Evolutionary conservation across 2,329 filamentous ascomycete species (phyloP), one percentile per base, ranked within the genome.

Genomic region (Pyrenochaeta sp.): DNA sequence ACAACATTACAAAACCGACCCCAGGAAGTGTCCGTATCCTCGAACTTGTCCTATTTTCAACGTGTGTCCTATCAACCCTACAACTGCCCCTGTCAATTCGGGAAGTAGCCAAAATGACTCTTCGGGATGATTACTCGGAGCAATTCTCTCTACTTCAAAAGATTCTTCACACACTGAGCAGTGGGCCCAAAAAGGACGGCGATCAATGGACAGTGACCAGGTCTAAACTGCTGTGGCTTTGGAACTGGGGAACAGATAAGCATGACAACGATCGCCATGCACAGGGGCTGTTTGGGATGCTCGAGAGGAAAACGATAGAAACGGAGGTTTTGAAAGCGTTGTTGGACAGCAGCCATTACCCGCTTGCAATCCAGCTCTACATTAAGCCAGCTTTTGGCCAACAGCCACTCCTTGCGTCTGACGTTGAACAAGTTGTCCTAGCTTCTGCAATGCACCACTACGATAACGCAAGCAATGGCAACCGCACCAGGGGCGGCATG

Each of bases 391-490:
- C 82, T 21, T 76, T 79, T 0, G 68, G 76, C 1, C 78, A 84
- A 15, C 74, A 71, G 3, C 82, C 83, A 4, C 77, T 91, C 2
- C 66, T 81, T 2, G 66, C 71, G 2, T 73, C 81, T 2, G 71
- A 81, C 6, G 75, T 91, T 1, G 84, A 86, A 66, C 81, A 85
- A 4, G 85, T 86, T 1, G 79, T 92, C 7, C 77, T 90, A 36
- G 80, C 80, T 1, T 81, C 86, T 41, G 88, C 88, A 1, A 83
- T 92, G 78, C 81, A 84, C 48, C 84, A 88, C 3, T 95, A 92
- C 68, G 91, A 95, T 67, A 91, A 91, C 68, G 90, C 91, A 2
- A 90, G 89, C 18, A 95, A 95, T 66, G 89, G 90, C 0, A 92
- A 94, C 64, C 85, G 86, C 49, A 90, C 85, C 1, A 83, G 90